Evolutionary conservation across 1,139 yeast genomes (phyloP).

Genomic region (Suhomyces terraborum): DNA sequence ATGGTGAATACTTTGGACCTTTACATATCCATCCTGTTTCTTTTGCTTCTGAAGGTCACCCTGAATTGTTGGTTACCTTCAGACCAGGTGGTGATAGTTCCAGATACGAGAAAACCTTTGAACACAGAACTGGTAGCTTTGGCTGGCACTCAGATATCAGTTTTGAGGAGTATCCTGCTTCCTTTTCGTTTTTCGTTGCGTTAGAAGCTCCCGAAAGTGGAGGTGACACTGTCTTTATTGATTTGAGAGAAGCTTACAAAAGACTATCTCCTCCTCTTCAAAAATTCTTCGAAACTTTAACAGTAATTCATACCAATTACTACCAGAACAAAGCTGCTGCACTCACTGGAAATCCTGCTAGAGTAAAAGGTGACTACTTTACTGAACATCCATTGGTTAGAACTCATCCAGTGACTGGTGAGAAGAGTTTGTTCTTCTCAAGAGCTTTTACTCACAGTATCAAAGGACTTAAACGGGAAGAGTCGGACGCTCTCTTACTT

Average conservation of each 20-base stretch:
- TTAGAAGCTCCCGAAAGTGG: conserved; percentile 36
- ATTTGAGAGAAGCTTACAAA: conserved; percentile 34
- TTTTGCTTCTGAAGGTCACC: conserved; percentile 28
- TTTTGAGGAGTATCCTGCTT: conserved; percentile 35
- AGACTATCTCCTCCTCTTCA: conserved; percentile 34
- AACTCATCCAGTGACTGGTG: conserved; percentile 35
- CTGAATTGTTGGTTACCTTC: conserved; percentile 34
- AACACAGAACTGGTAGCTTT: conserved; percentile 19
- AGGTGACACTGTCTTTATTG: conserved; percentile 38
- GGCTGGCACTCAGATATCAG: conserved; percentile 38
- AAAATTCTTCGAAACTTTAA: conserved; percentile 30
- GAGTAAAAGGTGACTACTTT: conserved; percentile 25
- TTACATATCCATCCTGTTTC: conserved; percentile 37
- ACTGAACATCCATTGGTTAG: conserved; percentile 34
- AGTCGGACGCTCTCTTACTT: conserved; percentile 26
- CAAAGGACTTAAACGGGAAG: conserved; percentile 27
- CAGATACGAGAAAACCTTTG: conserved; percentile 26
- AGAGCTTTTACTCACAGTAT: conserved; percentile 26
- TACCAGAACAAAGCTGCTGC: conserved; percentile 25
- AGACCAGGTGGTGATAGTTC: conserved; percentile 31
- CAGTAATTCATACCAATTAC: conserved; percentile 29
- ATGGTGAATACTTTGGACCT: conserved; percentile 35
- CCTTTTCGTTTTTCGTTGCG: conserved; percentile 34
- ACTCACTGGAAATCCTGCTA: conserved; percentile 18
- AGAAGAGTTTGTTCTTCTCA: conserved; percentile 27